Conservation (phyloP, 305 asterid genomes). For the Solanum chacoense region DNA sequence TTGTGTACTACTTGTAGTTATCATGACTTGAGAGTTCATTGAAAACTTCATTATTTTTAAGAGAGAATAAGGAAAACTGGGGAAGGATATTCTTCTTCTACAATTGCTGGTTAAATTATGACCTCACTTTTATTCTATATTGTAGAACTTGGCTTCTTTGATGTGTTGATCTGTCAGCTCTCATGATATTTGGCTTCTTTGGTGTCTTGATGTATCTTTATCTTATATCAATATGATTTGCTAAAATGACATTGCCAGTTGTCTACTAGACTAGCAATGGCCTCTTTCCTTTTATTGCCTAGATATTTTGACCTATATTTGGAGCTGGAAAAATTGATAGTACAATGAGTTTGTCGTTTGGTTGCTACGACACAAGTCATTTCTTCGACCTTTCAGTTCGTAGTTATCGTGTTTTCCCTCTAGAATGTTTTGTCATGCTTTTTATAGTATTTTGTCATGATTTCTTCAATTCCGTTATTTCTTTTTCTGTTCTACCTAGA, state of each 20-base stretch:
- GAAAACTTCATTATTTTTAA: background rate
- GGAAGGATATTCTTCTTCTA: conserved; percentile 17
- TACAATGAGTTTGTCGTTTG: background rate
- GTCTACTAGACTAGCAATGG: background rate
- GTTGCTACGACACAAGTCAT: background rate
- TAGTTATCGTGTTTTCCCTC: background rate
- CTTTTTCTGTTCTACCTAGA: background rate
- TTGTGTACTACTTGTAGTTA: background rate
- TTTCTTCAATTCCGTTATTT: background rate
- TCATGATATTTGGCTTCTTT: background rate
- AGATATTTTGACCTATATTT: background rate
- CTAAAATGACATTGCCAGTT: background rate
- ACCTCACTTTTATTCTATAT: background rate
- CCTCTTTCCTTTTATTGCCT: background rate
- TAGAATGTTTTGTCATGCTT: background rate
- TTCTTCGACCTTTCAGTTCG: background rate
- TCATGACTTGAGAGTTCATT: background rate
- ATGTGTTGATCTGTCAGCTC: background rate
- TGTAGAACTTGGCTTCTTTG: background rate
- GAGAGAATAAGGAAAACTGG: background rate
- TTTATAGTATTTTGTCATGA: background rate
- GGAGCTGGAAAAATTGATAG: background rate
- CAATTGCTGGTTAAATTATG: background rate
- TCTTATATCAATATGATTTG: background rate
- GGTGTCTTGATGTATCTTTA: background rate